Base-by-base conservation (phyloP, 2,329 filamentous ascomycete genomes). In the Talaromyces atroroseus region DNA sequence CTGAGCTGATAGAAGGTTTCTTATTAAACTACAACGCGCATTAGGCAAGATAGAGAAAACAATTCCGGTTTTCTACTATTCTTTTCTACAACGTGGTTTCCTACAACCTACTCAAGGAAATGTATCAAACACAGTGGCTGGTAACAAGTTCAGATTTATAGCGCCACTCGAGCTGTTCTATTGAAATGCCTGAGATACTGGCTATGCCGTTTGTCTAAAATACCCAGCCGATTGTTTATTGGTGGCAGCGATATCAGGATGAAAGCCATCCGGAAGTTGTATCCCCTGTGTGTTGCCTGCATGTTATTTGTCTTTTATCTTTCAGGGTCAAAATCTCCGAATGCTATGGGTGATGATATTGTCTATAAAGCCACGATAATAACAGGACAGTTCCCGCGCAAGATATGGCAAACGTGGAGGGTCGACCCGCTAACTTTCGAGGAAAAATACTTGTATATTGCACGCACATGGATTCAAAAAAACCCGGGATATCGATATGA, bases 351-450 rank as follows among this genome's bases (percentile, higher is more conserved):
- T 50, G 54, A 26, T 7, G 32, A 53, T 2, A 34, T 44, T 12
- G 11, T 46, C 16, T 49, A 56, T 32, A 20, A 46, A 38, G 34
- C 65, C 69, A 48, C 29, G 49, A 24, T 56, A 61, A 58, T 42
- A 59, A 60, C 58, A n/a, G 61, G 58, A 52, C 66, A 54, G 63
- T 89, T 84, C 63, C 87, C 80, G 5, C 78, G 78, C 55, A 90
- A 89, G 71, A 87, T 90, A 62, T 90, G 86, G 87, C 87, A 90
- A 70, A 86, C 83, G 0, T 89, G 87, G 87, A 89, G 89, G 68
- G 80, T 86, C 24, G 80, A 86, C 59, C 83, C 86, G 2, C 74
- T 88, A 34, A 76, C 77, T 1, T 88, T 89, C 64, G 85, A 87
- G 60, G 78, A 83, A 63, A 78, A 82, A 52, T 84, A 89, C 63